Evolutionary conservation across 2,329 filamentous ascomycete genomes (phyloP).

Genomic region (Stagonosporopsis chrysanthemi): DNA sequence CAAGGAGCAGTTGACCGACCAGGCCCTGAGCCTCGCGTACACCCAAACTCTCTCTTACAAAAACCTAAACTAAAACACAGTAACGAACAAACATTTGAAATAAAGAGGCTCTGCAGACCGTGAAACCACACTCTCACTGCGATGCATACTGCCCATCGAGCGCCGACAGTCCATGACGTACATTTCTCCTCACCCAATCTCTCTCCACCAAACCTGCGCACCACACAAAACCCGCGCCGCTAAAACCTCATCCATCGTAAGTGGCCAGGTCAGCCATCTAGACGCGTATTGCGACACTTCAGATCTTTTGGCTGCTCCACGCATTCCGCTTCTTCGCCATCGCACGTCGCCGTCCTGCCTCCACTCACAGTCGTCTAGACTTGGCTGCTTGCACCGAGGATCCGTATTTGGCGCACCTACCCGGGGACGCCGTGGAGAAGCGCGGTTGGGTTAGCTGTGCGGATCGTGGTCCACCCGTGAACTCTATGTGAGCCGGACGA

Average conservation of each 20-base stretch:
- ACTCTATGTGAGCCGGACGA: neutral
- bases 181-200: neutral
- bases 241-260: neutral
- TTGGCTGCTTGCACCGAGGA: neutral
- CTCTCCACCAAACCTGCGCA: neutral
- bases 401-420: neutral
- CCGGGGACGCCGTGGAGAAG: neutral
- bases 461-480: neutral
- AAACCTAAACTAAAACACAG: neutral
- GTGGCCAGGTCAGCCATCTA: neutral
- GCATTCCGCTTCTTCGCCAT: neutral
- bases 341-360: neutral
- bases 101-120: neutral
- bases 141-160: neutral
- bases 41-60: neutral
- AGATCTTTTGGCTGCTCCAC: neutral
- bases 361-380: neutral
- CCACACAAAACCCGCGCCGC: neutral
- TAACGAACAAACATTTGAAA: neutral
- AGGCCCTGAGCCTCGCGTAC: neutral
- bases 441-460: neutral
- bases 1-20: neutral
- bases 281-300: neutral
- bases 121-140: neutral
- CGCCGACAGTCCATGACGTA: neutral